A percentile compares a stretch with the other conserved stretches of the same genome.
phyloP scores from a whole-genome alignment of 306 rosid species.

The Phaseolus lunatus region DNA sequence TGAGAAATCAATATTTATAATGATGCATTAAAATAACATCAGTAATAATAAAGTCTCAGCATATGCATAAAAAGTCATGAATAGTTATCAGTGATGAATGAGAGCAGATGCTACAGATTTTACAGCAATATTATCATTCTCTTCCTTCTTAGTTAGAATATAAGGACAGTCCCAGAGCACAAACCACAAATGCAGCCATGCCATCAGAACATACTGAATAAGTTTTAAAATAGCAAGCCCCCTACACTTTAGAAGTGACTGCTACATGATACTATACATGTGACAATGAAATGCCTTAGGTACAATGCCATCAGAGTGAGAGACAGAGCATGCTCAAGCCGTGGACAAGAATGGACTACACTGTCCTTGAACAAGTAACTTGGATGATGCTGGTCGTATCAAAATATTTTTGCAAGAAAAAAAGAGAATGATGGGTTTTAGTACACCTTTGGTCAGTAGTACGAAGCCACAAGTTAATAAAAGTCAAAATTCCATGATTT shows the following conservation, averaged over 20 bases:
- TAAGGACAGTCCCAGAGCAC: conserved; percentile 3
- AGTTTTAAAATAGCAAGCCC: conserved; percentile 29
- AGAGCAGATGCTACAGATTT: conserved; percentile 30
- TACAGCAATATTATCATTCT: conserved; percentile 15
- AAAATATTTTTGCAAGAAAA: background rate
- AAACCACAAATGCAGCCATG: conserved; percentile 13
- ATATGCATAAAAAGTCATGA: conserved; percentile 7
- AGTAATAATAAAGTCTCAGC: conserved; percentile 9
- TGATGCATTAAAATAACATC: conserved; percentile 30
- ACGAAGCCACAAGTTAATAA: conserved; percentile 20
- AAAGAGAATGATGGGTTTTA: background rate
- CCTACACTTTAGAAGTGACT: conserved; percentile 24
- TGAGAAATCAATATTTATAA: conserved; percentile 22
- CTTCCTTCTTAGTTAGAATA: conserved; percentile 20
- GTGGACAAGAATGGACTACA: conserved; percentile 16
- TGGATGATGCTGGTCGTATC: background rate
- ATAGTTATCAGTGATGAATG: conserved; percentile 16
- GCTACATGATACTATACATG: conserved; percentile 10
- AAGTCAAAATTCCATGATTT: conserved; percentile 1
- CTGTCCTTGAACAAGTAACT: conserved; percentile 23
- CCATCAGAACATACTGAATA: conserved; percentile 15
- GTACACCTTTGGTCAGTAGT: conserved; percentile 7
- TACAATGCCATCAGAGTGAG: background rate
- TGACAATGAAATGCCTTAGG: conserved; percentile 19
- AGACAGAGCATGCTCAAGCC: background rate